These are phyloP conservation scores for Crotalaria pallida DNA, from an alignment of 306 rosid species.

Conservation along the genomic window DNA sequence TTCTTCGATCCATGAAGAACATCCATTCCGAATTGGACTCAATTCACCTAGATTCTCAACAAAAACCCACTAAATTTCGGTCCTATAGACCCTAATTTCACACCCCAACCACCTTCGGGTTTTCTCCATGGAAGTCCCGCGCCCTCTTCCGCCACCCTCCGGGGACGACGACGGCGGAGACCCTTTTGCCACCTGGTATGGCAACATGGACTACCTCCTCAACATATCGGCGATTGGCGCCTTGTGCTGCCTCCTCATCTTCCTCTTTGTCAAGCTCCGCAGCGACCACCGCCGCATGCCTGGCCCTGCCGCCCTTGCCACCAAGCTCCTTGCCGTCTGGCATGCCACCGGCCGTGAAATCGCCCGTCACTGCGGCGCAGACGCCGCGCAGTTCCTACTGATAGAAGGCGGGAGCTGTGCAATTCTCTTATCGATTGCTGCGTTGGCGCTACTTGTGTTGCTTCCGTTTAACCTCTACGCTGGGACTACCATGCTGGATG, in stretches of 20 bases:
- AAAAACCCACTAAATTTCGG: conserved; percentile 1
- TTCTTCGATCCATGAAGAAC: conserved; percentile 20
- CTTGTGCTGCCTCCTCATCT: conserved; percentile 61
- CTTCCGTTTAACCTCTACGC: conserved; percentile 77
- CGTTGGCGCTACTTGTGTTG: conserved; percentile 41
- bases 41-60: conserved; percentile 8
- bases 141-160: conserved; percentile 54
- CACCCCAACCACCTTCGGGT: neutral
- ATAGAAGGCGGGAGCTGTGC: conserved; percentile 93
- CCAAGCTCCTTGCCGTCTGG: conserved; percentile 94
- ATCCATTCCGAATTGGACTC: conserved; percentile 1
- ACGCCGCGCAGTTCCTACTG: conserved; percentile 89
- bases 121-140: conserved; percentile 26
- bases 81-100: conserved; percentile 29
- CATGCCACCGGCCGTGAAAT: conserved; percentile 81
- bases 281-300: conserved; percentile 95
- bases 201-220: conserved; percentile 82
- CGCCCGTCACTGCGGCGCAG: conserved; percentile 90
- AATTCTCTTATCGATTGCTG: conserved; percentile 48
- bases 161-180: conserved; percentile 34
- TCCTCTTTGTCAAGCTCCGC: conserved; percentile 86
- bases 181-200: conserved; percentile 54
- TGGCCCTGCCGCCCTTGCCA: conserved; percentile 62
- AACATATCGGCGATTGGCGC: conserved; percentile 91
- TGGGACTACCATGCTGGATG: conserved; percentile 54